Percentiles rank a stretch among this genome's conserved stretches.
These are phyloP conservation scores for Stemphylium lycopersici DNA, from an alignment of 2,329 filamentous ascomycete genomes.

Conservation along the genomic window DNA sequence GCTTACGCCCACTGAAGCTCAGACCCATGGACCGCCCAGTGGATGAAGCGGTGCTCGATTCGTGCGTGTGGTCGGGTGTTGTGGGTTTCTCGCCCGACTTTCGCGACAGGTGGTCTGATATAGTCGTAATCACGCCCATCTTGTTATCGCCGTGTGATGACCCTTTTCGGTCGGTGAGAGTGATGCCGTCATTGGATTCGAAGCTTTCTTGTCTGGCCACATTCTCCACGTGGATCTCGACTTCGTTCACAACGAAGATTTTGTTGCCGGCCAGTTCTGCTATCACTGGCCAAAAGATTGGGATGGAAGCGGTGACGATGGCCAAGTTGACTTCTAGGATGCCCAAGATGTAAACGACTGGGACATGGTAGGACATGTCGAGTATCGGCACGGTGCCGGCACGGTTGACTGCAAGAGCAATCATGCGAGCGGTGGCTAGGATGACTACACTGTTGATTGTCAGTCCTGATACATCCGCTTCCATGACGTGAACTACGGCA, in stretches of 20 bases:
- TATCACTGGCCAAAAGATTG: slow-evolving; percentile 49
- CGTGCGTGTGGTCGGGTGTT: slow-evolving; percentile 7
- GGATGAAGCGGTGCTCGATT: slow-evolving; percentile 17
- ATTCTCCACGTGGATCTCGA: slow-evolving; percentile 43
- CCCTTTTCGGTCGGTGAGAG: slow-evolving; percentile 23
- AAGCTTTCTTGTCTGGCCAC: slow-evolving; percentile 23
- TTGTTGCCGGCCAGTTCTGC: slow-evolving; percentile 38
- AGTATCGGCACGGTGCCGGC: slow-evolving; percentile 40
- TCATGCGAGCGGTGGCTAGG: slow-evolving; percentile 39
- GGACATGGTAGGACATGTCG: slow-evolving; percentile 41
- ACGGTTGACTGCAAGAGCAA: slow-evolving; percentile 35
- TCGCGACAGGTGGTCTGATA: slow-evolving; percentile 12
- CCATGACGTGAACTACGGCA: slow-evolving; percentile 25
- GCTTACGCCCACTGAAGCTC: slow-evolving; percentile 15
- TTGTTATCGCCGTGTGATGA: slow-evolving; percentile 12
- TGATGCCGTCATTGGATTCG: slow-evolving; percentile 19
- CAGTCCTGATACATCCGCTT: background rate
- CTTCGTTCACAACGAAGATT: slow-evolving; percentile 49
- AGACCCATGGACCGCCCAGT: slow-evolving; percentile 17
- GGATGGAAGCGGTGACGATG: slow-evolving; percentile 46
- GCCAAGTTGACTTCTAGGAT: slow-evolving; percentile 48
- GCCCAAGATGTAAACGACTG: slow-evolving; percentile 42
- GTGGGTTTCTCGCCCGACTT: slow-evolving; percentile 4
- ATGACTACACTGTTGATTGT: slow-evolving; percentile 29
- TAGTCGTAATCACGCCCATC: slow-evolving; percentile 19